Conservation (phyloP, 2,329 filamentous ascomycete species). For the Aureobasidium sp. region DNA sequence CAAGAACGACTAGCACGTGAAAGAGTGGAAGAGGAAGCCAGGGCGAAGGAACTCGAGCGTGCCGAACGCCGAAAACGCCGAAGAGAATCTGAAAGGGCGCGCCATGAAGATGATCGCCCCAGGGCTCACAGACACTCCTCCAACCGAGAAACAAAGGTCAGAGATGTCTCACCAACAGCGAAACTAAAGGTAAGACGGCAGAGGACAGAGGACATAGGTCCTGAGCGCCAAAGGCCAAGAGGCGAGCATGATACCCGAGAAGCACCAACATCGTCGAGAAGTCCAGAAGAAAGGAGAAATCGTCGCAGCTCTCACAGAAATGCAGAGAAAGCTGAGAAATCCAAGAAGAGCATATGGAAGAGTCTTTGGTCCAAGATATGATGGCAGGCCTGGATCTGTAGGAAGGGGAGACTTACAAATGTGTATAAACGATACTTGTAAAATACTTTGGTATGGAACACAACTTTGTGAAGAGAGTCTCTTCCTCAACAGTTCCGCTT, state of each 20-base stretch:
- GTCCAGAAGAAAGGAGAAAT: not conserved
- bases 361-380: not conserved
- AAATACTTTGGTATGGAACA: too few species aligned
- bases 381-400: not conserved
- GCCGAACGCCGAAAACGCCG: not conserved
- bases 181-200: not conserved
- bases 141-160: not conserved
- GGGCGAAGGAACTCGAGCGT: not conserved
- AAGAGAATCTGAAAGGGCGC: not conserved
- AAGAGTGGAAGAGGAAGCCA: not conserved
- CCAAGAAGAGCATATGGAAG: constrained; percentile 4
- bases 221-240: not conserved
- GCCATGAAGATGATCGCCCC: not conserved
- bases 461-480: too few species aligned
- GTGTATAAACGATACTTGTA: not conserved
- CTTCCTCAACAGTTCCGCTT: too few species aligned
- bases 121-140: not conserved
- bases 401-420: not conserved
- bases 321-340: not conserved
- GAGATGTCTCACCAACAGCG: not conserved
- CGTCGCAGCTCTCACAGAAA: not conserved
- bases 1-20: not conserved
- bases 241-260: not conserved
- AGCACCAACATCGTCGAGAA: not conserved
- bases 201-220: not conserved